phyloP scores from a whole-genome alignment of 2,329 filamentous ascomycete genomes.

The Neodidymelliopsis sp. region DNA sequence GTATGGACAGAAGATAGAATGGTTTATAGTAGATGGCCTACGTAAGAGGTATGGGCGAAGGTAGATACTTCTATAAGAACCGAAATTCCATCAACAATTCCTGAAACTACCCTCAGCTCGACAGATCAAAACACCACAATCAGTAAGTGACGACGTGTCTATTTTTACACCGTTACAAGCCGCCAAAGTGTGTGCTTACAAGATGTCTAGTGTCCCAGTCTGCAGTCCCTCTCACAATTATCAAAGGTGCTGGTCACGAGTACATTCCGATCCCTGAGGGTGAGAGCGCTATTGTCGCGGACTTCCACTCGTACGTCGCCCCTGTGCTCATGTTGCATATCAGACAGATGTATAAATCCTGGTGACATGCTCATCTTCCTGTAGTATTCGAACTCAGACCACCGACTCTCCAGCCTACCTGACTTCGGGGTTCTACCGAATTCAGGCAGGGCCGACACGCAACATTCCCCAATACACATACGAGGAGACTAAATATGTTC shows the following conservation, averaged over 20 bases:
- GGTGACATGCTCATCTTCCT: background rate
- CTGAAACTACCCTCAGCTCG: background rate
- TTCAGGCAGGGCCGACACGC: conserved; percentile 30
- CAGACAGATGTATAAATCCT: no score
- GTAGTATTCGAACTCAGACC: conserved; percentile 30
- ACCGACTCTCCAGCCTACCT: conserved; percentile 30
- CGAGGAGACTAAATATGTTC: conserved; percentile 38
- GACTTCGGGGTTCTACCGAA: conserved; percentile 38
- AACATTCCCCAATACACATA: conserved; percentile 31
- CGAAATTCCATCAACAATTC: background rate
- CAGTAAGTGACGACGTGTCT: background rate
- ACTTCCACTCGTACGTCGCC: conserved; percentile 33
- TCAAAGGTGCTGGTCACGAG: conserved; percentile 37
- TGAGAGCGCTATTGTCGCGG: conserved; percentile 35
- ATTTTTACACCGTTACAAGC: background rate
- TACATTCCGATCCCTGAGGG: conserved; percentile 34
- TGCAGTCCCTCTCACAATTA: conserved; percentile 33
- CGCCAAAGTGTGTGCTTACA: background rate
- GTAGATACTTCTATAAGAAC: background rate
- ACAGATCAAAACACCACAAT: background rate
- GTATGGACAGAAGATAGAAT: conserved; percentile 8
- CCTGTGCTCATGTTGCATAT: background rate
- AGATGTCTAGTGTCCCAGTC: conserved; percentile 21
- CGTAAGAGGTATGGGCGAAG: background rate
- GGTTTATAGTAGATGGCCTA: background rate